These are phyloP conservation scores for Mariannaea sp. DNA, from an alignment of 2,329 filamentous ascomycete species.

Conservation along the genomic window DNA sequence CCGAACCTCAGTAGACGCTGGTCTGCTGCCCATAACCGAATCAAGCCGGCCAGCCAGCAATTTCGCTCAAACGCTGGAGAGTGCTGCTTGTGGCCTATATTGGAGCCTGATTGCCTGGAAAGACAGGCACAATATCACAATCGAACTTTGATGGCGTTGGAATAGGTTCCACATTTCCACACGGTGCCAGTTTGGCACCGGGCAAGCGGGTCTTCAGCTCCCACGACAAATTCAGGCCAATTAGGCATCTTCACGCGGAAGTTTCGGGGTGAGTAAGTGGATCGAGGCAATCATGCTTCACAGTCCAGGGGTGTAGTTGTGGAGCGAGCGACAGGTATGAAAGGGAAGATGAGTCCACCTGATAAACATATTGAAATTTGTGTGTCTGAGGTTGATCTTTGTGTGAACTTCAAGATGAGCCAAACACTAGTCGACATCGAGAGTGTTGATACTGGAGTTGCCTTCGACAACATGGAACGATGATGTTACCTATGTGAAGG, in stretches of 20 bases:
- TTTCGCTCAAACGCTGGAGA: slow-evolving; percentile 17
- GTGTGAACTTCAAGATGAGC: slow-evolving; percentile 18
- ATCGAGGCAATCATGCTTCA: slow-evolving; percentile 26
- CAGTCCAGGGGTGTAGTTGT: slow-evolving; percentile 29
- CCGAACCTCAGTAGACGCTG: slow-evolving; percentile 32
- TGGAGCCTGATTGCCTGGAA: slow-evolving; percentile 32
- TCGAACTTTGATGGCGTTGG: slow-evolving; percentile 23
- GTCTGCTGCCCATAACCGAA: slow-evolving; percentile 37
- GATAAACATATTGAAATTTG: slow-evolving; percentile 10
- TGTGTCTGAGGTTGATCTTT: slow-evolving; percentile 22
- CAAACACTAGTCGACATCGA: background rate
- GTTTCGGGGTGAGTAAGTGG: slow-evolving; percentile 26
- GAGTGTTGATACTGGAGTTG: background rate
- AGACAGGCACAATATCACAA: slow-evolving; percentile 35
- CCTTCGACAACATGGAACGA: background rate
- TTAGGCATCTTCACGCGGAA: slow-evolving; percentile 20
- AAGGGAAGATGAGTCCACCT: slow-evolving; percentile 36
- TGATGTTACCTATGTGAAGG: background rate
- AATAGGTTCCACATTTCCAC: slow-evolving; percentile 41
- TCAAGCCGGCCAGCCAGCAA: slow-evolving; percentile 28
- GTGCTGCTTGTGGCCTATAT: slow-evolving; percentile 25
- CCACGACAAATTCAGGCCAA: slow-evolving; percentile 31
- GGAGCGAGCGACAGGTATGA: slow-evolving; percentile 37
- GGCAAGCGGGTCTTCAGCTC: slow-evolving; percentile 30
- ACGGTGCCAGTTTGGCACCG: slow-evolving; percentile 41